Base-by-base conservation (phyloP, 2,329 filamentous ascomycete species). In the Fusarium siculi region DNA sequence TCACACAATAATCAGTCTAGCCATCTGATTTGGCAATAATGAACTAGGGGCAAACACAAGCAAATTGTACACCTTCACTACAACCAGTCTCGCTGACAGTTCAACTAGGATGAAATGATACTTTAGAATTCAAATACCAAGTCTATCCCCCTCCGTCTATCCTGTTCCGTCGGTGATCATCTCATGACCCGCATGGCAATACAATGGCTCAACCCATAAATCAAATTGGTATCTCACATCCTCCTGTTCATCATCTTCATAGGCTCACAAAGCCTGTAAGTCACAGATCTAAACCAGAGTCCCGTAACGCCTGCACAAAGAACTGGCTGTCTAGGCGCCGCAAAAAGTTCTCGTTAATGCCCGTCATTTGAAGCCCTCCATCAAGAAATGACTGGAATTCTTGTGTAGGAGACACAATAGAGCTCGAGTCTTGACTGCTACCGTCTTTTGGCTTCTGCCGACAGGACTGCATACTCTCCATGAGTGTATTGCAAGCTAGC, bases 211-310 rank as follows among this genome's bases (percentile, higher is more conserved):
- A 57, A 58, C 5, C 4, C 14, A 21, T n/a, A 52, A 62, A 69
- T 14, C 44, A 69, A 69, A 42, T 69, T 69, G 65, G 66, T 64
- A 69, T 69, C 50, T 18, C 30, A 21, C 10, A 9, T 56, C 37
- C 49, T 11, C 56, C 28, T 42, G 42, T 32, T 30, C 39, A 34
- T 34, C 19, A 39, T 47, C 39, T 50, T 30, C 16, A 39, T 40
- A n/a, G 19, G n/a, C 28, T 42, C 44, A 19, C 40, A 21, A 30
- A 46, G 32, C 43, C 39, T 19, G 28, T 19, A 30, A 30, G 5
- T 16, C 21, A 34, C 19, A 52, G 12, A 11, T 28, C 30, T 12
- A 69, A 32, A 19, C 21, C 34, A 23, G 57, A 18, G 19, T 52
- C 44, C 21, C 43, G 30, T 5, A 64, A n/a, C 19, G 52, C 34